phyloP scores from a whole-genome alignment of 768 basidiomycete species.

The Megacollybia marginata region DNA sequence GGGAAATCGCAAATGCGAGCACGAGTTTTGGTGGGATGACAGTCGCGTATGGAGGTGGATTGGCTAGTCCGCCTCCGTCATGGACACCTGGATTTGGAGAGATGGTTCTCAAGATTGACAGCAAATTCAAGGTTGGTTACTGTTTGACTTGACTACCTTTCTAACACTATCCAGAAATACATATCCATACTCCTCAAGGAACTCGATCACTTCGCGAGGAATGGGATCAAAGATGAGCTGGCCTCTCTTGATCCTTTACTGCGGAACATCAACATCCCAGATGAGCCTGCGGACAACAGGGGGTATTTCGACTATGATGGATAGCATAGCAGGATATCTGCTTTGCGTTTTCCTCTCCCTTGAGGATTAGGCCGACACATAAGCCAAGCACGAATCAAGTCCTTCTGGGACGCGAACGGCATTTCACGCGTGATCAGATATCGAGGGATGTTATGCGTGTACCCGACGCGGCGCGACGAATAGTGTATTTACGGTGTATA shows the following conservation, averaged over 20 bases:
- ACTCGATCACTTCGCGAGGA: constrained; percentile 74
- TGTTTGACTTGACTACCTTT: background rate
- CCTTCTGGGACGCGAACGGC: too few species aligned
- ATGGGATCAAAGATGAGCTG: constrained; percentile 76
- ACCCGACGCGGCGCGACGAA: too few species aligned
- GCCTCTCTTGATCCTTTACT: constrained; percentile 75
- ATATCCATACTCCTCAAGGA: constrained; percentile 75
- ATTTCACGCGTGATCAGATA: too few species aligned
- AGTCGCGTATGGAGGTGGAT: constrained; percentile 20
- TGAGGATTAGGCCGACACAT: too few species aligned
- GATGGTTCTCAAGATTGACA: constrained; percentile 72
- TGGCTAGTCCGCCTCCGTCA: constrained; percentile 41
- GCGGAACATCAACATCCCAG: constrained; percentile 41
- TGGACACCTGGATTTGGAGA: constrained; percentile 66
- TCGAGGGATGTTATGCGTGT: too few species aligned
- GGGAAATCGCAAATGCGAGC: constrained; percentile 62
- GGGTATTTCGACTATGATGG: constrained; percentile 2
- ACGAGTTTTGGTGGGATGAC: constrained; percentile 11
- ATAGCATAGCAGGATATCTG: too few species aligned
- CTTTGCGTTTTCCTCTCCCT: too few species aligned
- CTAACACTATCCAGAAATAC: constrained; percentile 56
- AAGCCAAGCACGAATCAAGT: too few species aligned
- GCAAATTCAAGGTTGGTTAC: constrained; percentile 68
- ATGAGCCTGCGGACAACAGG: constrained; percentile 14
- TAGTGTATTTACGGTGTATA: too few species aligned